A percentile compares a stretch with the other conserved stretches of the same genome.
Conservation (phyloP, 495 filamentous ascomycete species). For the Aspergillus kassunensis region DNA sequence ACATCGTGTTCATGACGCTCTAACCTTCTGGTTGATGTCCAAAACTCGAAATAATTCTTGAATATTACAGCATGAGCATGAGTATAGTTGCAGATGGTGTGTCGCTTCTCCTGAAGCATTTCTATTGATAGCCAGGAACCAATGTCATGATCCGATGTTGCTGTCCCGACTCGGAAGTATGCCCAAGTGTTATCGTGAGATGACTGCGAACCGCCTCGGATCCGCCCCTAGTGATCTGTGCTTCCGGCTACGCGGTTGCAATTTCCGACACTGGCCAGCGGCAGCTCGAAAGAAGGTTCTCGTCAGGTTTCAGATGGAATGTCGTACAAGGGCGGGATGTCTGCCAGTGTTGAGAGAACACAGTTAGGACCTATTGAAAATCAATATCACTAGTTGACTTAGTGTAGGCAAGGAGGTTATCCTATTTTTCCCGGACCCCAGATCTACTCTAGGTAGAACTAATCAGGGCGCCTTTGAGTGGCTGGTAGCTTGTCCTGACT, state of each 20-base stretch:
- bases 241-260: constrained; percentile 8
- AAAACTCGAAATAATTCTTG: background rate
- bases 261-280: constrained; percentile 6
- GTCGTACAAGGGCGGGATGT: background rate
- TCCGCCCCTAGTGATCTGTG: background rate
- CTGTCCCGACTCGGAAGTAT: background rate
- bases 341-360: background rate
- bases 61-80: background rate
- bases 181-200: background rate
- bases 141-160: constrained; percentile 2
- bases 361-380: background rate
- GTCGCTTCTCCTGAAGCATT: background rate
- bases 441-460: background rate
- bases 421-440: constrained; percentile 13
- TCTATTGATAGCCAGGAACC: background rate
- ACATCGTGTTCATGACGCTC: background rate
- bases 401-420: constrained; percentile 8
- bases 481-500: background rate
- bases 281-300: too few species aligned
- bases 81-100: background rate
- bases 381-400: background rate
- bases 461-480: constrained; percentile 7
- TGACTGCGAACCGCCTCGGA: constrained; percentile 1
- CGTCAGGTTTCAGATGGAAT: too few species aligned
- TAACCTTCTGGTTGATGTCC: background rate